A percentile compares a stretch with the other conserved stretches of the same genome.
These are phyloP conservation scores for Gentiana dahurica DNA, from an alignment of 257 asterid species.

Conservation along the genomic window DNA sequence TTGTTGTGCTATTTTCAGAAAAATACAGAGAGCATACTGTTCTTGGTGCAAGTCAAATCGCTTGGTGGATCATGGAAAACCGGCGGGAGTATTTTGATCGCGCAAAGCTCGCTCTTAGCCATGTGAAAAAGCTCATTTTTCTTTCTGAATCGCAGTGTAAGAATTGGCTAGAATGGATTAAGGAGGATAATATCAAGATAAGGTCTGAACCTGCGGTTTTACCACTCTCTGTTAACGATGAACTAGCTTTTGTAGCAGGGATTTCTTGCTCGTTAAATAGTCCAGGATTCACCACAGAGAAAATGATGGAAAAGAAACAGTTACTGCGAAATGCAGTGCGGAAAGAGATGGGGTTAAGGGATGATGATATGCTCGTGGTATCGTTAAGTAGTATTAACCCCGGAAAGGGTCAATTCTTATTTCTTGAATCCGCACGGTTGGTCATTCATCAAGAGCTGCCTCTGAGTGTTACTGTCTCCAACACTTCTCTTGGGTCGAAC, in stretches of 20 bases:
- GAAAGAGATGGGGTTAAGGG: conserved; percentile 78
- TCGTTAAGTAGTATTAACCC: conserved; percentile 90
- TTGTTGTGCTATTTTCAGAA: conserved; percentile 43
- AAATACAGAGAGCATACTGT: conserved; percentile 71
- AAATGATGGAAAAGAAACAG: conserved; percentile 64
- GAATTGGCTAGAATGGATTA: conserved; percentile 90
- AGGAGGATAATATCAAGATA: conserved; percentile 68
- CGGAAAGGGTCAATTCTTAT: conserved; percentile 85
- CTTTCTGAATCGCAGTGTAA: conserved; percentile 74
- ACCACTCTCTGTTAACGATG: conserved; percentile 91
- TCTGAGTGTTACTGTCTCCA: conserved; percentile 18
- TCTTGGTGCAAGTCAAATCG: conserved; percentile 81
- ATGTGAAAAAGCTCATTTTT: conserved; percentile 76
- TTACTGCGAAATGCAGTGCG: conserved; percentile 55
- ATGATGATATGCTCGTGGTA: conserved; percentile 63
- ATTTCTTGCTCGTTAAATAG: conserved; percentile 65
- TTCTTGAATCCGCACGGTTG: conserved; percentile 68
- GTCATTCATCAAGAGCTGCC: conserved; percentile 33
- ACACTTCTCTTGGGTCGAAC: conserved; percentile 14
- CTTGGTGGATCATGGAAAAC: conserved; percentile 99
- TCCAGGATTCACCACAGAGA: conserved; percentile 61
- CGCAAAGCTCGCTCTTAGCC: conserved; percentile 66
- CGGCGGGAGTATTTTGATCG: conserved; percentile 81
- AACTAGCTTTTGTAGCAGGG: conserved; percentile 90
- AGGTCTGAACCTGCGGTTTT: conserved; percentile 65